A percentile compares a stretch with the other conserved stretches of the same genome.
Conservation (phyloP, 2,329 filamentous ascomycete genomes). For the Sarocladiaceae sp. region DNA sequence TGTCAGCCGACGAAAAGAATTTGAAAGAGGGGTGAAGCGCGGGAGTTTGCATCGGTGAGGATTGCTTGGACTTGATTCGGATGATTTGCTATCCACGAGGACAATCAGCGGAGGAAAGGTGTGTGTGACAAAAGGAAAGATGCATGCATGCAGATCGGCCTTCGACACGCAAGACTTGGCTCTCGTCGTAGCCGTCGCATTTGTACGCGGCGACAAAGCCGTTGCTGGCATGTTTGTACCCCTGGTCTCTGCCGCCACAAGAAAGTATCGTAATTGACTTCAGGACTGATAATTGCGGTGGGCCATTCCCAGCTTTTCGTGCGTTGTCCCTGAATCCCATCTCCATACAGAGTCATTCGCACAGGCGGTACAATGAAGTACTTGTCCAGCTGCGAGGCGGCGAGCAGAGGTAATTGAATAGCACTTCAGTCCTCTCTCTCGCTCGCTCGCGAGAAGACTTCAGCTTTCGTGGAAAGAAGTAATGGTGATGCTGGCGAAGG, state of each 20-base stretch:
- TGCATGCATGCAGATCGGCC: constrained; percentile 1
- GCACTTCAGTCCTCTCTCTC: no score
- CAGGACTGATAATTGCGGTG: background rate
- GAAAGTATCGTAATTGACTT: no score
- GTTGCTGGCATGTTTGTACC: background rate
- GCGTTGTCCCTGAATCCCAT: no score
- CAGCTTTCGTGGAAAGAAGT: no score
- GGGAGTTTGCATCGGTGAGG: background rate
- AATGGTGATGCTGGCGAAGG: no score
- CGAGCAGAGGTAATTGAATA: no score
- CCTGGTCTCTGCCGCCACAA: no score
- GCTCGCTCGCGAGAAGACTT: no score
- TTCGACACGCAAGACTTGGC: background rate
- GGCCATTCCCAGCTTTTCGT: background rate
- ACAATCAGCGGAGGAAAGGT: background rate
- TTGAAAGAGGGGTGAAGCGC: background rate
- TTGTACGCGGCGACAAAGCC: constrained; percentile 1
- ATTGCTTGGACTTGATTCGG: background rate
- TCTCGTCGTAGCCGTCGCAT: background rate
- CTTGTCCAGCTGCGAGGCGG: no score
- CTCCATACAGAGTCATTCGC: no score
- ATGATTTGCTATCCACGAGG: background rate
- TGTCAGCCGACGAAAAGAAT: background rate
- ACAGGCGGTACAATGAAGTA: no score
- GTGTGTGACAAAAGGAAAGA: constrained; percentile 4